Conservation (phyloP, 1,284 basidiomycete species). For the Erythrobasidium hasegawianum region DNA sequence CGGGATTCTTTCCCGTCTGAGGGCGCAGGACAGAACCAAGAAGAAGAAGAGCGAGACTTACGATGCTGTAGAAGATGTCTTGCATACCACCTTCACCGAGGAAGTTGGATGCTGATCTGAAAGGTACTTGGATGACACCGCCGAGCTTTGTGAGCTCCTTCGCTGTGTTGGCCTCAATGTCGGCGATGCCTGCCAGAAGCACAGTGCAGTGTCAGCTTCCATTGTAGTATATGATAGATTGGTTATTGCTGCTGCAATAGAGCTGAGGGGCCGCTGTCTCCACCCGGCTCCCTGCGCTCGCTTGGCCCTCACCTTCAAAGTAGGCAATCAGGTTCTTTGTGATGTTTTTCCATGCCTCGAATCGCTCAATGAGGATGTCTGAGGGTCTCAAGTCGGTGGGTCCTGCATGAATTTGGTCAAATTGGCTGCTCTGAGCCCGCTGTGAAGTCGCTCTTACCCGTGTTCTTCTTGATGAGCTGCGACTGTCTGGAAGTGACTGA, state of each 20-base stretch:
- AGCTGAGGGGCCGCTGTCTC: neutral
- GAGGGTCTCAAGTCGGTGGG: conserved; percentile 77
- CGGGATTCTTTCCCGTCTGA: neutral
- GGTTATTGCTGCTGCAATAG: neutral
- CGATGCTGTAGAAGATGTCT: conserved; percentile 88
- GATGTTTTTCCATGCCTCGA: conserved; percentile 88
- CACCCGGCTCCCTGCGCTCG: neutral
- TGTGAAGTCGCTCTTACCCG: conserved; percentile 42
- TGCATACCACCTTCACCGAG: conserved; percentile 72
- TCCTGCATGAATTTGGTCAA: conserved; percentile 4
- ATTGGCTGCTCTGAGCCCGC: neutral
- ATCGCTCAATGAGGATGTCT: conserved; percentile 94
- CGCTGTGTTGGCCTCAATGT: conserved; percentile 61
- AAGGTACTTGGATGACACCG: conserved; percentile 97
- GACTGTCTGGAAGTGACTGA: conserved; percentile 47
- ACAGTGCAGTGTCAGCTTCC: neutral
- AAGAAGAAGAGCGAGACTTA: conserved; percentile 49
- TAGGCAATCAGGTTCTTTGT: conserved; percentile 82
- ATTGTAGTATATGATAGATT: neutral
- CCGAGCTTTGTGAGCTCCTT: conserved; percentile 91
- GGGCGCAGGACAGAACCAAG: neutral
- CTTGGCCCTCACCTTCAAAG: conserved; percentile 35
- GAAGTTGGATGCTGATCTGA: conserved; percentile 67
- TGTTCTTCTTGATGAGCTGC: conserved; percentile 52
- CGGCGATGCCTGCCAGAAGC: conserved; percentile 69